Evolutionary conservation across 371 early-diverging fungal genomes (phyloP), one percentile per base, ranked within the genome.

Genomic region (Mortierella sp.): DNA sequence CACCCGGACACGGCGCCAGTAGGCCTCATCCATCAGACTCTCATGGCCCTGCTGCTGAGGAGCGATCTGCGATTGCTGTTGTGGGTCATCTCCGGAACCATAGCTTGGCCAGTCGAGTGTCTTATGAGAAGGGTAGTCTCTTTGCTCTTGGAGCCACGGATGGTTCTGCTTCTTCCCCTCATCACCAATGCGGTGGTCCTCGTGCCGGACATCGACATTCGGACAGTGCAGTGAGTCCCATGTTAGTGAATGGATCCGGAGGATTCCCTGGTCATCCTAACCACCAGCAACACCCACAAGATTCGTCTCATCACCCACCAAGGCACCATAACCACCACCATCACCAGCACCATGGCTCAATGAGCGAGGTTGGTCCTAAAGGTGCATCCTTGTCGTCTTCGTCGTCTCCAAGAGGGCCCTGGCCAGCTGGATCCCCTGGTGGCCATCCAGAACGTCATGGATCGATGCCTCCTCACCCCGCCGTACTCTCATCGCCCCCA

Each of bases 41-140:
- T 5, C 40, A 67, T 24, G 67, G 67, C 2, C 24, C 67, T 24
- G 67, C 24, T 40, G 37, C 67, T 11, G 67, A 67, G 43, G 67
- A 67, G 24, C 21, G 67, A 19, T 67, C 67, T 3, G 40, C 67
- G 11, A 67, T 37, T 21, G 67, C 67, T 37, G 67, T 40, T 24
- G 24, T 67, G 21, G 67, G 67, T 24, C 67, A 67, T 10, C 67
- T 67, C 21, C 67, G 67, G 9, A 67, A 67, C 67, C 67, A 40
- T 40, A 40, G 67, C 43, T 67, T 67, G 40, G 34, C 67, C 10
- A 67, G 67, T 9, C 10, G 40, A 19, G 43, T 67, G 3, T 67
- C 67, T 3, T 67, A 67, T 40, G 67, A 67, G 40, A 67, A 67
- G 24, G 67, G 67, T 21, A 67, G 67, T 67, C 67, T 64, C 19